Evolutionary conservation across 371 early-diverging fungal genomes (phyloP), one percentile per base, ranked within the genome.

Genomic region (Mortierella sp.): DNA sequence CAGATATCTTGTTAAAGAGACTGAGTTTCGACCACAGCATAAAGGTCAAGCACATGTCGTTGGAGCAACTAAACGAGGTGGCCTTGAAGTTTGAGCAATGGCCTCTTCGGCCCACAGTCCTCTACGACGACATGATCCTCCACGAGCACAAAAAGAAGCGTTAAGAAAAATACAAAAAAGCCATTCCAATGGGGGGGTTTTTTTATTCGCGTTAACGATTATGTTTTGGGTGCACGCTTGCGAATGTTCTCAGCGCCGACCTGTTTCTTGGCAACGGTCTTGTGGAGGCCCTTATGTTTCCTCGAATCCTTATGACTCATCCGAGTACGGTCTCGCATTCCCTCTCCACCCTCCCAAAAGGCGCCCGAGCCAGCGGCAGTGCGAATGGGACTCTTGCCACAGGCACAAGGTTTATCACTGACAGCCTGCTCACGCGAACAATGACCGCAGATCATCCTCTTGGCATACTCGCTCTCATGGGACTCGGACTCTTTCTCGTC

Each of bases 311-410:
- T 97, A 75, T 93, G 91, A 83, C 93, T 96, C 99, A 99, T 97
- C 41, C 91, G 84, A 3, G 79, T 74, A 78, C 91, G 92, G 80
- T 98, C 94, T 32, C 99, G 89, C 16, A 95, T 95, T 8, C 99
- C 99, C 78, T 96, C 92, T 29, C 99, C 99, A 35, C 99, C 99
- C 89, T 99, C 98, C 99, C 99, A 99, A 80, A 96, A 98, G 5
- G 94, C 92, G 0, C 81, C 91, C 84, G 73, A 88, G 87, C 29
- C 88, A 85, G 55, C 80, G 46, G 74, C 80, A 46, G 76, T 89
- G 73, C 92, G 88, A 54, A 91, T 88, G 60, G 97, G 92, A 70
- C 93, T 95, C 87, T 92, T 89, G 2, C 96, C 97, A 83, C 98
- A 97, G 11, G 78, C 76, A 95, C 48, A 79, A 14, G 90, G 88